phyloP scores from a whole-genome alignment of 2,329 filamentous ascomycete genomes.

The Nigrograna mackinnonii region DNA sequence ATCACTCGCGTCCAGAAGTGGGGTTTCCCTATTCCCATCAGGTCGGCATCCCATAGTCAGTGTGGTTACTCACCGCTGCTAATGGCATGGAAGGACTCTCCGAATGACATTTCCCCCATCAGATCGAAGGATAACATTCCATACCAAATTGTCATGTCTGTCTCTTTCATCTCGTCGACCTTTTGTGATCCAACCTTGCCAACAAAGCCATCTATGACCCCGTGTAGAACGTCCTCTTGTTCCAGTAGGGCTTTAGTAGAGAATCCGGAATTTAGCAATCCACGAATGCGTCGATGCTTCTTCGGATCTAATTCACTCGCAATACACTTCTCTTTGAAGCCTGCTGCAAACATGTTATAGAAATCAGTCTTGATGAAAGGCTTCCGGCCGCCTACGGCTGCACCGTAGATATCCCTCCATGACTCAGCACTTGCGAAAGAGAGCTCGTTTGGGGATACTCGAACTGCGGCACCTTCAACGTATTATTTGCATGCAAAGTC shows the following conservation, averaged over 20 bases:
- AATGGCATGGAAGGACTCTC: slow-evolving; percentile 16
- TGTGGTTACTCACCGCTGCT: too few species aligned
- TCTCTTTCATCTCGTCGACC: not conserved
- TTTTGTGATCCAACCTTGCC: slow-evolving; percentile 9
- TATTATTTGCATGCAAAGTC: too few species aligned
- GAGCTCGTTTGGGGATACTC: slow-evolving; percentile 52
- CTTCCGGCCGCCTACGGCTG: slow-evolving; percentile 9
- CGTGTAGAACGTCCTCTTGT: slow-evolving; percentile 39
- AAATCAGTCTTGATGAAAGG: slow-evolving; percentile 10
- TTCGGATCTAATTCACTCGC: slow-evolving; percentile 21
- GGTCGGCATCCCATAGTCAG: too few species aligned
- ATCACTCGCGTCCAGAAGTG: slow-evolving; percentile 1
- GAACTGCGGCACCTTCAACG: slow-evolving; percentile 46
- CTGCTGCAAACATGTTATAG: slow-evolving; percentile 2
- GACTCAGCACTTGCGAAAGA: slow-evolving; percentile 44
- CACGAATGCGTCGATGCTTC: slow-evolving; percentile 17
- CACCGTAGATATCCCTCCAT: slow-evolving; percentile 47
- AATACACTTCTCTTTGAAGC: slow-evolving; percentile 18
- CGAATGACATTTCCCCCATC: slow-evolving; percentile 18
- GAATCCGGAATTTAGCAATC: slow-evolving; percentile 43
- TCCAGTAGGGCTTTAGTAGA: slow-evolving; percentile 43
- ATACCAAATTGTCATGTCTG: not conserved
- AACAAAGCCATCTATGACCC: slow-evolving; percentile 40
- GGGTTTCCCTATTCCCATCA: not conserved
- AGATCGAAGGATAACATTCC: slow-evolving; percentile 5